A percentile compares a stretch with the other conserved stretches of the same genome.
Evolutionary conservation across 2,329 filamentous ascomycete genomes (phyloP).

Genomic region (Nemania serpens): DNA sequence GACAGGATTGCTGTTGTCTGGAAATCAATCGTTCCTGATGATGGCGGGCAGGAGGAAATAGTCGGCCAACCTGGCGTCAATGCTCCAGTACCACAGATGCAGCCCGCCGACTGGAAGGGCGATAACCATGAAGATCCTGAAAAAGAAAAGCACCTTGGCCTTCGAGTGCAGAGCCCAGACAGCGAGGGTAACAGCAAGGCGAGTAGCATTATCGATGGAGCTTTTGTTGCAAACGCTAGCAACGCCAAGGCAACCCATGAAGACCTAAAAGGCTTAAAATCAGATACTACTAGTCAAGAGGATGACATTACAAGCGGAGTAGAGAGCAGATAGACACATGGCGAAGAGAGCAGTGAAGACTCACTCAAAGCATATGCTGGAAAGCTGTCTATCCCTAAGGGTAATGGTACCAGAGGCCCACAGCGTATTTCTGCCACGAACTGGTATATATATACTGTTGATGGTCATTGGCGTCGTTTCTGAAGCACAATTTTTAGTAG

Average conservation of each 20-base stretch:
- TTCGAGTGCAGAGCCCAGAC: constrained; percentile 66
- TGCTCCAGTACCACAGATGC: constrained; percentile 71
- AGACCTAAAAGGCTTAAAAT: constrained; percentile 31
- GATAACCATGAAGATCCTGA: constrained; percentile 51
- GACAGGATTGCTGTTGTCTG: constrained; percentile 87
- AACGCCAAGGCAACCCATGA: constrained; percentile 33
- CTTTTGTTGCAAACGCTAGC: constrained; percentile 20
- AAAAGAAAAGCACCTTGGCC: constrained; percentile 67
- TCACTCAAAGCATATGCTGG: constrained; percentile 37
- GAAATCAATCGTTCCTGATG: constrained; percentile 53
- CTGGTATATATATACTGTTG: neutral
- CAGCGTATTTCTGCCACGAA: neutral
- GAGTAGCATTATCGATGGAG: constrained; percentile 64
- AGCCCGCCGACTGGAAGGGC: constrained; percentile 77
- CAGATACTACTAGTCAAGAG: constrained; percentile 18
- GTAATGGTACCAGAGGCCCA: constrained; percentile 19
- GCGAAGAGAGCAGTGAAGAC: constrained; percentile 24
- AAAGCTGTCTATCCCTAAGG: constrained; percentile 38
- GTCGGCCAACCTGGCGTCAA: constrained; percentile 69
- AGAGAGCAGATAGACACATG: constrained; percentile 7
- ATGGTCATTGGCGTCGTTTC: neutral
- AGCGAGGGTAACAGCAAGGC: constrained; percentile 73
- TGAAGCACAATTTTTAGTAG: no score
- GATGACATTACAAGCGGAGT: constrained; percentile 6
- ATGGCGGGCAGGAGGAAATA: constrained; percentile 41